A percentile compares a stretch with the other conserved stretches of the same genome.
Conservation (phyloP, 208 protist species). For the Acanthamoeba culbertsoni region DNA sequence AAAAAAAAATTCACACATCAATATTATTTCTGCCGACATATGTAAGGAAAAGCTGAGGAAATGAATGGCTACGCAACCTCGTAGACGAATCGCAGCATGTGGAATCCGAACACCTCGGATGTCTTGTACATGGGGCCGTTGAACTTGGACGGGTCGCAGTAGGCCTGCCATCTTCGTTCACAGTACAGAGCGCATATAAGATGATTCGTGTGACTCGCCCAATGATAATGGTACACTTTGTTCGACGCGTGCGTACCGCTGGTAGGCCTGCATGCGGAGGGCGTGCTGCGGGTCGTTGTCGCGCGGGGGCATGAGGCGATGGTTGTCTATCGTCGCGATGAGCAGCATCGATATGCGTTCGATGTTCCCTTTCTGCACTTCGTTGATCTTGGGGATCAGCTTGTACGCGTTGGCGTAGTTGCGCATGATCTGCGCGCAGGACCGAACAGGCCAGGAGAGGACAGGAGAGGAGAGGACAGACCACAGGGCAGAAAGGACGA, state of each 20-base stretch:
- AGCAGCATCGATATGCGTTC: not conserved
- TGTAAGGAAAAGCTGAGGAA: not conserved
- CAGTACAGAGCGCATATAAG: too few relatives aligned
- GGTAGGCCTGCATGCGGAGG: not conserved
- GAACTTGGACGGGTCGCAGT: not conserved
- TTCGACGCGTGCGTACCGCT: not conserved
- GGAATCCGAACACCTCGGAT: conserved; percentile 16
- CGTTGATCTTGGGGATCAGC: conserved; percentile 13
- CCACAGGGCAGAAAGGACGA: not conserved
- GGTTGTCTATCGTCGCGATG: conserved; percentile 2
- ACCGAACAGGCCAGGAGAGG: too few relatives aligned
- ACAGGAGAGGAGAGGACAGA: too few relatives aligned
- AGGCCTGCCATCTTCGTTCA: not conserved
- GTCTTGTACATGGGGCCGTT: not conserved
- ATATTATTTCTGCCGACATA: too few relatives aligned
- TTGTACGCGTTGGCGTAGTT: conserved; percentile 30
- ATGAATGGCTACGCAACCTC: not conserved
- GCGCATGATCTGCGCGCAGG: conserved; percentile 24
- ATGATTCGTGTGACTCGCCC: too few relatives aligned
- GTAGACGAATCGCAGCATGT: not conserved
- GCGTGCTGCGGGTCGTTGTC: not conserved
- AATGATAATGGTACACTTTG: too few relatives aligned
- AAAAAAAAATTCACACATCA: too few relatives aligned
- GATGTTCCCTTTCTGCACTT: conserved; percentile 6
- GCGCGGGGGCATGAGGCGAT: not conserved